Conservation (phyloP, 495 filamentous ascomycete species). For the Penicillium turbatum region DNA sequence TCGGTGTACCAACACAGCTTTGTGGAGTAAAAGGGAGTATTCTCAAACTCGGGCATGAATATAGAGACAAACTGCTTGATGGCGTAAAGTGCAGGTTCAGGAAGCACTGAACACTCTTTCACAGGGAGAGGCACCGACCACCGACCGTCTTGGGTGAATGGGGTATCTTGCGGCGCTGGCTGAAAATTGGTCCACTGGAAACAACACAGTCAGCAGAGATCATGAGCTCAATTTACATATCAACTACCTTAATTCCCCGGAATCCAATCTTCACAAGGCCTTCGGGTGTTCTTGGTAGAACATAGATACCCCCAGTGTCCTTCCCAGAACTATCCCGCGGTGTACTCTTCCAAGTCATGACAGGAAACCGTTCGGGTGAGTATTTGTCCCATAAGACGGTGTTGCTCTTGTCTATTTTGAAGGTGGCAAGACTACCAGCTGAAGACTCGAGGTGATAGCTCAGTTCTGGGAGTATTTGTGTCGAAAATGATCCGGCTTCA, state of each 20-base stretch:
- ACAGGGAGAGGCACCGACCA: constrained; percentile 17
- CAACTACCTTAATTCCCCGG: constrained; percentile 14
- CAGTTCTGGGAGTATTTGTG: constrained; percentile 13
- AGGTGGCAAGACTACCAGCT: constrained; percentile 14
- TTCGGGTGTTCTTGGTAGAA: constrained; percentile 17
- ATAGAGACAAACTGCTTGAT: constrained; percentile 17
- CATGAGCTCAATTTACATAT: not conserved
- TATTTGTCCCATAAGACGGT: constrained; percentile 17
- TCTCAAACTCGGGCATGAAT: constrained; percentile 14
- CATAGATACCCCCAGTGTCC: constrained; percentile 19
- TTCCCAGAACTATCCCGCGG: constrained; percentile 12
- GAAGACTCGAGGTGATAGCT: constrained; percentile 20
- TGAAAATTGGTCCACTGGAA: constrained; percentile 20
- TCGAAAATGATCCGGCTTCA: constrained; percentile 19
- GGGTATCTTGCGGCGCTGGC: constrained; percentile 8
- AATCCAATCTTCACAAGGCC: constrained; percentile 18
- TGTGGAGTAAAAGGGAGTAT: constrained; percentile 15
- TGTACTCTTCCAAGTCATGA: constrained; percentile 16
- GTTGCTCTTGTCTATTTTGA: constrained; percentile 15
- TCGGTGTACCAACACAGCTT: constrained; percentile 26
- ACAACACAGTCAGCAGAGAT: not conserved
- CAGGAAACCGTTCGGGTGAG: constrained; percentile 17
- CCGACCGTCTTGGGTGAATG: constrained; percentile 15
- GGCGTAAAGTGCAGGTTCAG: constrained; percentile 6
- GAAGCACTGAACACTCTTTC: constrained; percentile 3